These are phyloP conservation scores for Rhizopus arrhizus DNA, from an alignment of 371 early-diverging fungal genomes.

Conservation along the genomic window DNA sequence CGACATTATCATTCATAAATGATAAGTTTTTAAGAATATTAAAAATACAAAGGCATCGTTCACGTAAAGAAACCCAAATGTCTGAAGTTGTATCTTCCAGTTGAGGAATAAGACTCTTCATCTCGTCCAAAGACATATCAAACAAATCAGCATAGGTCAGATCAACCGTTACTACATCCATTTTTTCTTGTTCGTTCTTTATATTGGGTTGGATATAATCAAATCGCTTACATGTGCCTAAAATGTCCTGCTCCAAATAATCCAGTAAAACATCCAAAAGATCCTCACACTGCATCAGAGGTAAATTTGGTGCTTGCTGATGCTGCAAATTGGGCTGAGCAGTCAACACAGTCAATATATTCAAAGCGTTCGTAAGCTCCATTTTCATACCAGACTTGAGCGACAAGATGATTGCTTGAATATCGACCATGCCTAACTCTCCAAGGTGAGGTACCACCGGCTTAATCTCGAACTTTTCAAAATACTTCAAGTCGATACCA, in stretches of 20 bases:
- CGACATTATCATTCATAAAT: constrained; percentile 63
- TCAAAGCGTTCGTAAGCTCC: constrained; percentile 75
- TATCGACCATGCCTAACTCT: constrained; percentile 69
- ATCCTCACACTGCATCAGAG: constrained; percentile 48
- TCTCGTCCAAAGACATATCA: constrained; percentile 60
- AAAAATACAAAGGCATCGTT: constrained; percentile 52
- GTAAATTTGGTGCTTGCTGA: not conserved
- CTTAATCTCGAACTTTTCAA: constrained; percentile 61
- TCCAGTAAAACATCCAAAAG: constrained; percentile 58
- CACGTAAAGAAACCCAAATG: constrained; percentile 48
- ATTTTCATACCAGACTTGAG: constrained; percentile 74
- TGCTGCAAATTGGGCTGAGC: constrained; percentile 24
- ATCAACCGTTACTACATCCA: constrained; percentile 17
- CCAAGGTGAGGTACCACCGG: constrained; percentile 59
- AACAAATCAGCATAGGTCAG: constrained; percentile 50
- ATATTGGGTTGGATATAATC: not conserved
- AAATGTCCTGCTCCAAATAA: constrained; percentile 47
- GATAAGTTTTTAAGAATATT: constrained; percentile 68
- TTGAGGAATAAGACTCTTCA: constrained; percentile 55
- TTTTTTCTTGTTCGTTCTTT: not conserved
- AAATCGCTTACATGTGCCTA: constrained; percentile 34
- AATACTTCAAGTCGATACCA: constrained; percentile 70
- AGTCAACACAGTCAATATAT: constrained; percentile 67
- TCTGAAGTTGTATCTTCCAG: constrained; percentile 48
- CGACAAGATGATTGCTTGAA: constrained; percentile 76